Conservation (phyloP, 768 basidiomycete species). For the Lactifluus subvellereus region DNA sequence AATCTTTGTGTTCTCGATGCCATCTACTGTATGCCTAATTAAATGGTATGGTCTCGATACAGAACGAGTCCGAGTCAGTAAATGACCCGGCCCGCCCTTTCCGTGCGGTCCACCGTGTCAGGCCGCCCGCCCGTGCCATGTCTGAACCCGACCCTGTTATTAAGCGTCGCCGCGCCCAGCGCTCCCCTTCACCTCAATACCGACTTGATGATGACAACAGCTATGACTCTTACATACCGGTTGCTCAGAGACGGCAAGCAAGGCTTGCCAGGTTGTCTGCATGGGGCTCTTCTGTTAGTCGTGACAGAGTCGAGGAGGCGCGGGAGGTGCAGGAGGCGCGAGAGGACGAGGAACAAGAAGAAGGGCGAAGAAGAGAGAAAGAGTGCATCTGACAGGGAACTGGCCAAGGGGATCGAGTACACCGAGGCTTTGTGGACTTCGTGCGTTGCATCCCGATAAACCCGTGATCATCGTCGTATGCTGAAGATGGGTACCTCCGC, state of each 20-base stretch:
- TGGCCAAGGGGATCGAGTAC: conserved; percentile 90
- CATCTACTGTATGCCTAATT: too few relatives aligned
- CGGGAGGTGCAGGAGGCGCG: conserved; percentile 56
- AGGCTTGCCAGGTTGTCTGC: conserved; percentile 72
- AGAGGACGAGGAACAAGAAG: conserved; percentile 73
- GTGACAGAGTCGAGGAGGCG: conserved; percentile 41
- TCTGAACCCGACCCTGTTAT: conserved; percentile 34
- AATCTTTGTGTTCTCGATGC: too few relatives aligned
- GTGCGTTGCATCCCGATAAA: conserved; percentile 40
- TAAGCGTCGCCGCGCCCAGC: conserved; percentile 44
- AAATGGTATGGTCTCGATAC: too few relatives aligned
- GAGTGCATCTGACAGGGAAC: conserved; percentile 79
- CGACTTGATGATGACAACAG: conserved; percentile 53
- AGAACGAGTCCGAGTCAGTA: too few relatives aligned
- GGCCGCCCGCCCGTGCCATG: too few relatives aligned
- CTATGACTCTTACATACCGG: conserved; percentile 84
- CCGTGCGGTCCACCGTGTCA: not conserved
- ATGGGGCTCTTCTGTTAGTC: conserved; percentile 49
- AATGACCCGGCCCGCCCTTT: conserved; percentile 8
- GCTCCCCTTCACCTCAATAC: conserved; percentile 55
- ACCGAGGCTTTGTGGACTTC: conserved; percentile 78
- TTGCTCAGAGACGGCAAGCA: conserved; percentile 76
- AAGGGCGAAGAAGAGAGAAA: conserved; percentile 67
- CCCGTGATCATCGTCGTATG: not conserved
- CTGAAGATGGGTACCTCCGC: conserved; percentile 78